A percentile compares a stretch with the other conserved stretches of the same genome.
Conservation (phyloP, 2,329 filamentous ascomycete species). For the Colletotrichum orchidophilum region DNA sequence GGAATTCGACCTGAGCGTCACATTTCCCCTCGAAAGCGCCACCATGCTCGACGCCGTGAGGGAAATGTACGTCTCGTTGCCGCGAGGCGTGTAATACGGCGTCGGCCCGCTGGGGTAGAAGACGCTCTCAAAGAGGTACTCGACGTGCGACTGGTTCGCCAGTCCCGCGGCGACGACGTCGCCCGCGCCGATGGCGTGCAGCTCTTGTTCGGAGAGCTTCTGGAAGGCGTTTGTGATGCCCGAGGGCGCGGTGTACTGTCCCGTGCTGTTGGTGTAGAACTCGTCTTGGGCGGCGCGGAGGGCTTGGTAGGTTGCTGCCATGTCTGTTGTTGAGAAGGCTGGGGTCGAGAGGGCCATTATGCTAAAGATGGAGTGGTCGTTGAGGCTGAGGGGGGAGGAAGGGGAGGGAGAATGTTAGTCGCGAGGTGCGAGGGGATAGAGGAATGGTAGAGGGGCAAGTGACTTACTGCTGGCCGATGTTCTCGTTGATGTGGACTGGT, state of each 20-base stretch:
- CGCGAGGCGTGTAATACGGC: conserved; percentile 38
- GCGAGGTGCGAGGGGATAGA: not conserved
- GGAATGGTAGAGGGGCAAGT: not conserved
- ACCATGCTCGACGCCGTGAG: conserved; percentile 39
- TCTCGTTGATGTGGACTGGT: conserved; percentile 38
- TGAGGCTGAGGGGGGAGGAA: conserved; percentile 30
- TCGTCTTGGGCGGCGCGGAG: conserved; percentile 37
- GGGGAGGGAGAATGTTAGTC: not conserved
- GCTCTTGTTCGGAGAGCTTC: conserved; percentile 34
- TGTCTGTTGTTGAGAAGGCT: conserved; percentile 38
- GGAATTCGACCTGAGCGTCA: conserved; percentile 35
- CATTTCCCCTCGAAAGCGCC: conserved; percentile 37
- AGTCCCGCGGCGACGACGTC: conserved; percentile 35
- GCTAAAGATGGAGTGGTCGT: conserved; percentile 41
- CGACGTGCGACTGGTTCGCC: conserved; percentile 39
- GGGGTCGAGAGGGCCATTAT: conserved; percentile 39
- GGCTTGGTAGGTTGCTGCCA: conserved; percentile 34
- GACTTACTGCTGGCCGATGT: conserved; percentile 39
- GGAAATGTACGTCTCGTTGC: conserved; percentile 40
- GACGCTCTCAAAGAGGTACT: conserved; percentile 40
- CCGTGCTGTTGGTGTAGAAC: conserved; percentile 37
- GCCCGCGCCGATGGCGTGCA: conserved; percentile 36
- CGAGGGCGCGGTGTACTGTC: conserved; percentile 38
- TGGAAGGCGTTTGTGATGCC: conserved; percentile 40
- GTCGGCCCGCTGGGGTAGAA: conserved; percentile 41